Evolutionary conservation across 208 protist species (phyloP).

Genomic region (Angomonas ambiguus): DNA sequence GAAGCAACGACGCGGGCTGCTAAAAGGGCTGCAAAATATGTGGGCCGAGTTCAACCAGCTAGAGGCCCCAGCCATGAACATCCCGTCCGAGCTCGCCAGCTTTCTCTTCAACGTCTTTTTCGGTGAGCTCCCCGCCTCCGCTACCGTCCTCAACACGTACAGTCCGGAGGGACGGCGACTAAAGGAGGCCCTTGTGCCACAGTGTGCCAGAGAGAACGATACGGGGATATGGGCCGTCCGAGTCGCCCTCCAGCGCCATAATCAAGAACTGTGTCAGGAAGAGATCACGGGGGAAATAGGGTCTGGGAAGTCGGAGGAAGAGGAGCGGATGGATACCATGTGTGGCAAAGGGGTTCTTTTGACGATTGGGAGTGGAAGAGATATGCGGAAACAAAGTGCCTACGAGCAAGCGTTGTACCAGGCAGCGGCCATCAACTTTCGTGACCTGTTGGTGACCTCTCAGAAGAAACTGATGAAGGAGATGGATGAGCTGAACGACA

Average conservation of each 20-base stretch:
- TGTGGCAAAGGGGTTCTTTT: not conserved
- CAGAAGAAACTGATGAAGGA: not conserved
- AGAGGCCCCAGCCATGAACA: not conserved
- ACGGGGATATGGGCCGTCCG: not conserved
- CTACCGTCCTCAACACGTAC: not conserved
- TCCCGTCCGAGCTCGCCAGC: not conserved
- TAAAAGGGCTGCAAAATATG: not conserved
- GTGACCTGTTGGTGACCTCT: not conserved
- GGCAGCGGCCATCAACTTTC: not conserved
- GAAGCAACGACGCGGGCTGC: not conserved
- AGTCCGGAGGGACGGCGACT: not conserved
- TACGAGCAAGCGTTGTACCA: not conserved
- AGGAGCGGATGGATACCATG: not conserved
- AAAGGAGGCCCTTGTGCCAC: not conserved
- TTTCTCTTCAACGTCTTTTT: not conserved
- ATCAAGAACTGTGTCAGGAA: not conserved
- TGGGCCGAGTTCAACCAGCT: not conserved
- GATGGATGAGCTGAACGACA: not conserved
- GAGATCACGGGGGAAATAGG: not conserved
- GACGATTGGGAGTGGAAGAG: not conserved
- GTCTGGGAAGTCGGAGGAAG: not conserved
- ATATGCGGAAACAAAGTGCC: not conserved
- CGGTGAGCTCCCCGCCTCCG: not conserved
- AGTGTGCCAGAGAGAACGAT: not conserved
- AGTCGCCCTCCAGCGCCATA: not conserved